Evolutionary conservation across 305 asterid genomes (phyloP).

Genomic region (Fraxinus sp.): DNA sequence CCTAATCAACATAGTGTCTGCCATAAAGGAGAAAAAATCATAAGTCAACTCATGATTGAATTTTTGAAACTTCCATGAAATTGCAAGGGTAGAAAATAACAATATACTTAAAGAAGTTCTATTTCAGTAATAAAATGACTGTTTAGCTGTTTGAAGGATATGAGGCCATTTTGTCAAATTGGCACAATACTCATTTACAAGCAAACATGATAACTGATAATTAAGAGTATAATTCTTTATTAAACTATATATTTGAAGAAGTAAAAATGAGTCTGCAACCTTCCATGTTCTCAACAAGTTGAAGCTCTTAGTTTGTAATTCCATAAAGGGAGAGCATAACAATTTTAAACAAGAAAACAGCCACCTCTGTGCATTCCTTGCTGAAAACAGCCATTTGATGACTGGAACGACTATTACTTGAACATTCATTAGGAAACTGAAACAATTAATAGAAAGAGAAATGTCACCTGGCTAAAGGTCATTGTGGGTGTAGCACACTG

Average conservation of each 20-base stretch:
- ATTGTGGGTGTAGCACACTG: conserved; percentile 37
- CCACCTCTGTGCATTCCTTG: background rate
- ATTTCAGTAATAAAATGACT: background rate
- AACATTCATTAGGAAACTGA: background rate
- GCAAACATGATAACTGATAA: background rate
- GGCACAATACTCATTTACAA: background rate
- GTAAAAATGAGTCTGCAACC: background rate
- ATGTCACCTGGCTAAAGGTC: conserved; percentile 53
- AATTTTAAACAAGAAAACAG: background rate
- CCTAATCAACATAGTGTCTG: background rate
- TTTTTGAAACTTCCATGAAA: background rate
- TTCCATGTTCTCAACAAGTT: background rate
- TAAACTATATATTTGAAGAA: background rate
- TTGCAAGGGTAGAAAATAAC: background rate
- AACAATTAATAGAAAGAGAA: background rate
- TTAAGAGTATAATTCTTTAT: background rate
- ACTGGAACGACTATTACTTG: background rate
- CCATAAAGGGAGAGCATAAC: background rate
- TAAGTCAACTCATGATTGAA: background rate
- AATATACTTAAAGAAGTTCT: background rate
- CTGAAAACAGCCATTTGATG: background rate
- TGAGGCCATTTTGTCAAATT: background rate
- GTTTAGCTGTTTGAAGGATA: background rate
- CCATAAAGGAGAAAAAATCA: background rate
- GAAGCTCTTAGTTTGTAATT: background rate